Base-by-base conservation (phyloP, 2,329 filamentous ascomycete species). In the Epichloe aotearoae region DNA sequence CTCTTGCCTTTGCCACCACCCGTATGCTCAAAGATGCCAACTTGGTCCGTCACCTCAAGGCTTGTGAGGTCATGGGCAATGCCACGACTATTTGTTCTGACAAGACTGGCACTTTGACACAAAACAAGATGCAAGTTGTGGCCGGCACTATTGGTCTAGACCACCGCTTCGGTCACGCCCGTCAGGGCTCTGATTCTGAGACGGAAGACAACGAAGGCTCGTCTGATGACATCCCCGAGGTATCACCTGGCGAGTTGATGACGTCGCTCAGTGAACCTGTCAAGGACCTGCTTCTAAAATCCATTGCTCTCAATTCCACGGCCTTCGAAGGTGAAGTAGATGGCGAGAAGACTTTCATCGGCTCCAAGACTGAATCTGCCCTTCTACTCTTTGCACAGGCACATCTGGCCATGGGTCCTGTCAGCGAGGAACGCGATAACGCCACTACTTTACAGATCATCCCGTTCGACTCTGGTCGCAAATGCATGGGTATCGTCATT, bases 51-150 rank as follows among this genome's bases (percentile, higher is more conserved):
- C 82, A 88, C 52, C 73, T 89, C 51, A 84, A 86, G 60, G 83
- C 85, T 20, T 88, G 85, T 59, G 85, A 88, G 64, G 86, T 86
- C 44, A 88, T 88, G 84, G 85, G 85, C 49, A 88, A 87, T 60
- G 84, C 84, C 6, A 86, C 83, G 1, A 80, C 78, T 0, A 83
- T 84, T 47, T 84, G 80, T 66, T 83, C 79, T 1, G 80, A 84
- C 67, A 84, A 84, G 66, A 84, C 80, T 0, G 80, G 80, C 45
- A 84, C 80, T 5, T 66, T 84, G 47, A 84, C 80, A 0, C 80
- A 83, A 61, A 83, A 83, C 62, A 82, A 82, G 64, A 84, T 84
- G 80, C 79, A 78, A 52, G 77, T 84, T 14, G 80, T 84, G 34
- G 73, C 79, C 3, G 80, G 75, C 47, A 77, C 76, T 1, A 63